A percentile compares a stretch with the other conserved stretches of the same genome.
These are phyloP conservation scores for Clonostachys rhizophaga DNA, from an alignment of 2,329 filamentous ascomycete genomes.

Conservation along the genomic window DNA sequence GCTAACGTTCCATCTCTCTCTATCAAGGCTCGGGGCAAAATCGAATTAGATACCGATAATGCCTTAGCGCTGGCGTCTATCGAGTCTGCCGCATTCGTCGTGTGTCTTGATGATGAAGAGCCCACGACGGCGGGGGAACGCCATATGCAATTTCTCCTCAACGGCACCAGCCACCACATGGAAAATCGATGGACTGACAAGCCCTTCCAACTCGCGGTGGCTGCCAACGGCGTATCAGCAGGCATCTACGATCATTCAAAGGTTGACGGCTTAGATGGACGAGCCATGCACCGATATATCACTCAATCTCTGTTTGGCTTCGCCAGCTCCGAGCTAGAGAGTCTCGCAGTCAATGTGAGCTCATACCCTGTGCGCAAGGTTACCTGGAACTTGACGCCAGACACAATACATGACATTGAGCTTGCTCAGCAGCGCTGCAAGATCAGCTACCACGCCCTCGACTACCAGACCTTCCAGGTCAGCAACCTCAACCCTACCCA, in stretches of 20 bases:
- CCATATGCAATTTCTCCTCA: neutral
- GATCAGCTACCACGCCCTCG: neutral
- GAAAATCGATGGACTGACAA: slow-evolving; percentile 6
- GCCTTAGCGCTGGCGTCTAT: neutral
- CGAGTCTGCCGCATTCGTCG: slow-evolving; percentile 4
- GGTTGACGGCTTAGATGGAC: slow-evolving; percentile 2
- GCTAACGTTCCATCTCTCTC: too few relatives aligned
- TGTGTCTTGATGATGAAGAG: slow-evolving; percentile 4
- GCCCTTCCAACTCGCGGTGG: slow-evolving; percentile 3
- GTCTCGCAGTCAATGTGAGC: neutral
- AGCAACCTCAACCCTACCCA: neutral
- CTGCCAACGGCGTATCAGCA: slow-evolving; percentile 3
- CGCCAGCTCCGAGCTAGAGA: too few relatives aligned
- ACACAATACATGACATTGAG: too few relatives aligned
- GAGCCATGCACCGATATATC: neutral
- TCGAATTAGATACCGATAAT: too few relatives aligned
- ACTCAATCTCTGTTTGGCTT: neutral
- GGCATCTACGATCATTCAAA: slow-evolving; percentile 5
- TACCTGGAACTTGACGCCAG: too few relatives aligned
- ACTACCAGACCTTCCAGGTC: neutral
- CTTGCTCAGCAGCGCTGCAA: too few relatives aligned
- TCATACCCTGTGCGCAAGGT: neutral
- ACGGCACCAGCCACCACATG: neutral
- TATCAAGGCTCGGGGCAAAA: too few relatives aligned
- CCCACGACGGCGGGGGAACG: slow-evolving; percentile 1